Percentiles rank a stretch among this genome's conserved stretches.
Conservation (phyloP, 805 yeast genomes). For the Teunomyces panamensis region DNA sequence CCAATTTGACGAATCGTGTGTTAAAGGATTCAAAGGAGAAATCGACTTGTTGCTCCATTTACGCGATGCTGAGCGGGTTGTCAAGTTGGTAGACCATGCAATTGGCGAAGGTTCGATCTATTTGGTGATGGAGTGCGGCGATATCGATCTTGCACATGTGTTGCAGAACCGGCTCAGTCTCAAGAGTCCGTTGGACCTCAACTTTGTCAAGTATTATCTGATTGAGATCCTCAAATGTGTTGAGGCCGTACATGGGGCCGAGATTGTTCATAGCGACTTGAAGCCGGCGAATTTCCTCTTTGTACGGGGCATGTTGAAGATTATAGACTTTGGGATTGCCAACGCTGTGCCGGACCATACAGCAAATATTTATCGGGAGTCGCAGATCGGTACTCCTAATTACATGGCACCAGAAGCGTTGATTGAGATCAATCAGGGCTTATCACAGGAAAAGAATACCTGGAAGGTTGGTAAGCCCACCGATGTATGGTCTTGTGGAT, state of each 20-base stretch:
- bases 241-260: conserved; percentile 80
- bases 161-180: conserved; percentile 50
- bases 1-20: conserved; percentile 72
- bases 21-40: conserved; percentile 85
- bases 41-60: conserved; percentile 68
- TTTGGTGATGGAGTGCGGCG: conserved; percentile 94
- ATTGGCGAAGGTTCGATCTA: conserved; percentile 60
- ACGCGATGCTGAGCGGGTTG: conserved; percentile 64
- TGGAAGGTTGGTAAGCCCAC: conserved; percentile 92
- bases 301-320: conserved; percentile 79
- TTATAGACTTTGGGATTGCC: conserved; percentile 96
- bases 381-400: conserved; percentile 93
- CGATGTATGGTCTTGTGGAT: conserved; percentile 98
- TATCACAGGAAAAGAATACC: conserved; percentile 26
- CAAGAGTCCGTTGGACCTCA: conserved; percentile 50
- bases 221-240: conserved; percentile 80
- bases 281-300: conserved; percentile 67
- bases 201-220: conserved; percentile 77
- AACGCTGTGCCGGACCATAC: conserved; percentile 92
- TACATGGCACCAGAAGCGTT: conserved; percentile 98
- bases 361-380: conserved; percentile 80
- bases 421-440: conserved; percentile 50
- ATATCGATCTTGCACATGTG: conserved; percentile 82
- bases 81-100: conserved; percentile 71
- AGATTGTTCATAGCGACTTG: conserved; percentile 80